Percentiles rank a stretch among this genome's conserved stretches.
These are phyloP conservation scores for Glycine tomentella DNA, from an alignment of 306 rosid species.

Conservation along the genomic window DNA sequence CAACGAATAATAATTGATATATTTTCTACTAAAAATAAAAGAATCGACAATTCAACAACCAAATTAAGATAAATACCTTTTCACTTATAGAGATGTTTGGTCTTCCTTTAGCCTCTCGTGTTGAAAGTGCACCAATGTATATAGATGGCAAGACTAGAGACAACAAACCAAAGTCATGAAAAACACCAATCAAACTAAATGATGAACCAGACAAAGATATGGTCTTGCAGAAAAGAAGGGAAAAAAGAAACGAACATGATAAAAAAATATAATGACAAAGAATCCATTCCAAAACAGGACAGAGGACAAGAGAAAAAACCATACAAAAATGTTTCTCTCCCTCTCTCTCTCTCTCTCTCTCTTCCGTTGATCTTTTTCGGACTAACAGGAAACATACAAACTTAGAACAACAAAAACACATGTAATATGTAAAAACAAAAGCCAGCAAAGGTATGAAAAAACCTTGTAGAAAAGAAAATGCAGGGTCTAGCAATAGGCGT, in stretches of 20 bases:
- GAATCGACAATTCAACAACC: slow-evolving; percentile 23
- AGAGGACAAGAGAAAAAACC: too few species aligned
- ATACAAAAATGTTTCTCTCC: too few species aligned
- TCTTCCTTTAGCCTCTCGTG: slow-evolving; percentile 97
- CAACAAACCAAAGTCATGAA: slow-evolving; percentile 46
- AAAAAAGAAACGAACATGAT: neutral
- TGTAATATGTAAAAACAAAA: too few species aligned
- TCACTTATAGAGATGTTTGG: slow-evolving; percentile 87
- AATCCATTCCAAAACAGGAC: neutral
- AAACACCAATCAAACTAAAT: slow-evolving; percentile 21
- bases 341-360: too few species aligned
- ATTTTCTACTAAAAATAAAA: slow-evolving; percentile 10
- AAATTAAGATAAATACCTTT: slow-evolving; percentile 67
- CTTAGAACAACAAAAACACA: too few species aligned
- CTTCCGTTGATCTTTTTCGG: too few species aligned
- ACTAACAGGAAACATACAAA: too few species aligned
- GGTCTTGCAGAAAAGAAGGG: slow-evolving; percentile 8
- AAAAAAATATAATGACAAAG: slow-evolving; percentile 32
- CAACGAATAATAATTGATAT: slow-evolving; percentile 23
- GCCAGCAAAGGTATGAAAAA: too few species aligned
- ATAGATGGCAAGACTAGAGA: slow-evolving; percentile 90
- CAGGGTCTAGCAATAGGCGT: too few species aligned
- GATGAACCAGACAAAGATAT: slow-evolving; percentile 27
- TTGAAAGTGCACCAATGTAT: slow-evolving; percentile 91
- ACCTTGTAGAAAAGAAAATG: too few species aligned